Base-by-base conservation (phyloP, 2,329 filamentous ascomycete species). In the Shiraia sp. region DNA sequence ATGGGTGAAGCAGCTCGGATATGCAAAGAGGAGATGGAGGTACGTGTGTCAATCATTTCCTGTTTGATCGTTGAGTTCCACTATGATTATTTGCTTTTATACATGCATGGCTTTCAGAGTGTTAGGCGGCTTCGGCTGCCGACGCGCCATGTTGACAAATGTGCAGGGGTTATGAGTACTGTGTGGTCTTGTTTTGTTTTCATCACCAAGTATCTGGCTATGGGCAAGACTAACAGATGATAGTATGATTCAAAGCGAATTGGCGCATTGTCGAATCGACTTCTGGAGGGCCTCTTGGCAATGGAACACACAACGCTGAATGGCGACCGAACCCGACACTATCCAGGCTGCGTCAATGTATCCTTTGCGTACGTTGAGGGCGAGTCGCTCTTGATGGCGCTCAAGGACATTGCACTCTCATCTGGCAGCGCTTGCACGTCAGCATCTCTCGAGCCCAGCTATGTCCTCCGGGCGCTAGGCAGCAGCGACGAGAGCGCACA, bases 331-430 rank as follows among this genome's bases (percentile, higher is more conserved):
- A 72, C 86, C 4, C 79, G 82, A 37, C 95, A 95, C 71, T 99
- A 99, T 68, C 90, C 93, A 2, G 93, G 93, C 50, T 99, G 93
- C 60, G 92, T 99, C 48, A 99, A 99, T 70, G 88, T 99, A 9
- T 99, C 93, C 0, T 99, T 99, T 65, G 92, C 93, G 24, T 99
- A 99, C 63, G 90, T 99, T 4, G 93, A 99, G 73, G 93, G 93
- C 55, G 93, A 99, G 73, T 97, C 93, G 2, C 85, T 99, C 1
- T 80, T 99, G 51, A 99, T 99, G 93, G 93, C 93, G 0, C 76
- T 99, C 32, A 99, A 99, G 74, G 93, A 99, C 58, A 96, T 99
- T 71, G 93, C 93, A 0, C 77, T 99, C 25, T 97, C 92, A 6
- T 99, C 93, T 0, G 93, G 93, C 42, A 96, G 90, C 63, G 93